phyloP scores from a whole-genome alignment of 768 basidiomycete species.

The Leucosporidium scottii region DNA sequence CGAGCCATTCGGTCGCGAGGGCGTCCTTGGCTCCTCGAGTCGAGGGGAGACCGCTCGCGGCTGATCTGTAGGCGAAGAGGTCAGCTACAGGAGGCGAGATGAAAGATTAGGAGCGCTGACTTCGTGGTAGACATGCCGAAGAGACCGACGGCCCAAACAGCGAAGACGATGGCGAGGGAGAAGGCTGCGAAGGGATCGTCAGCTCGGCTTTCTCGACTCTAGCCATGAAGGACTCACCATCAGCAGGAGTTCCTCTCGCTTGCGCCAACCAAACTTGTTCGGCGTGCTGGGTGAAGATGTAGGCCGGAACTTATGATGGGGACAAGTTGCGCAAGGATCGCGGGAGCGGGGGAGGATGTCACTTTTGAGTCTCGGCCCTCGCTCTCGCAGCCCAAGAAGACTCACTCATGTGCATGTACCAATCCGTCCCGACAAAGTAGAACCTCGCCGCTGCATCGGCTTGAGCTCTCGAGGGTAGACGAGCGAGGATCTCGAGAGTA shows the following conservation, averaged over 20 bases:
- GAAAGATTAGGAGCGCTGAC: not conserved
- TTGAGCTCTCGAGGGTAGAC: not conserved
- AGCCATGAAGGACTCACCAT: not conserved
- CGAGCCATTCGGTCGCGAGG: not conserved
- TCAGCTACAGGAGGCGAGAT: not conserved
- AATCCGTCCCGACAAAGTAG: not conserved
- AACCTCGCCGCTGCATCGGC: not conserved
- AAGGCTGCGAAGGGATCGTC: not conserved
- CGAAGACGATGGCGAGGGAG: constrained; percentile 11
- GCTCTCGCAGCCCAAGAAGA: no score
- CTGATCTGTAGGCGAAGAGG: not conserved
- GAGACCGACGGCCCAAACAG: constrained; percentile 3
- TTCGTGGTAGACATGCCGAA: not conserved
- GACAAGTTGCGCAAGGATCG: not conserved
- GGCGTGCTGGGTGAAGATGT: not conserved
- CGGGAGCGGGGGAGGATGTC: not conserved
- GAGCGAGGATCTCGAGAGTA: not conserved
- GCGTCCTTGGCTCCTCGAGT: not conserved
- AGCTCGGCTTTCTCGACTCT: not conserved
- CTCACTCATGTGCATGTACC: constrained; percentile 4
- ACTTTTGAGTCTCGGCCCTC: not conserved
- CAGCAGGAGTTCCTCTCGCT: not conserved
- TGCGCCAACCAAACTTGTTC: not conserved
- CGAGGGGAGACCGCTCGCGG: not conserved
- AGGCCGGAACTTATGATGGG: not conserved